These are phyloP conservation scores for Cercospora janseana DNA, from an alignment of 2,329 filamentous ascomycete species.

Conservation along the genomic window DNA sequence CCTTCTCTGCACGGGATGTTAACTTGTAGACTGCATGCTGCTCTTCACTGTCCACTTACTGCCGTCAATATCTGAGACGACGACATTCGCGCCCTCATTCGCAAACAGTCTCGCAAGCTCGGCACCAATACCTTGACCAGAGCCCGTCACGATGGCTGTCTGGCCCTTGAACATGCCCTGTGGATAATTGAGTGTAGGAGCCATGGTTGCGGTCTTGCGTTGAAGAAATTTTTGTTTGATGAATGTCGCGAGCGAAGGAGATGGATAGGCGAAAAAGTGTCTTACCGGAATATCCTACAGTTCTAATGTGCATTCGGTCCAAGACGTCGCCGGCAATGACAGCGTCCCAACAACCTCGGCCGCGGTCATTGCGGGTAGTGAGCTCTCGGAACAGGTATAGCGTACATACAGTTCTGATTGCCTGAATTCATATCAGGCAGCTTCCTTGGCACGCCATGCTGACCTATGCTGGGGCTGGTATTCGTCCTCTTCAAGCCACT, in stretches of 20 bases:
- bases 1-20: constrained; percentile 10
- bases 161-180: constrained; percentile 75
- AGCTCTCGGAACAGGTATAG: too few species aligned
- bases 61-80: constrained; percentile 79
- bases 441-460: not conserved
- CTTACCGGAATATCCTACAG: constrained; percentile 10
- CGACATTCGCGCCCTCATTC: constrained; percentile 81
- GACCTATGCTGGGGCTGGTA: constrained; percentile 1
- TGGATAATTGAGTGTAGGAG: constrained; percentile 75
- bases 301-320: constrained; percentile 7
- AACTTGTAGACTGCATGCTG: not conserved
- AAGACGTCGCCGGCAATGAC: constrained; percentile 3
- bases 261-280: not conserved
- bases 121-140: constrained; percentile 69
- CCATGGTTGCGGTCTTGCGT: constrained; percentile 26
- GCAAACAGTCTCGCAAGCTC: constrained; percentile 77
- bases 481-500: not conserved
- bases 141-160: constrained; percentile 74
- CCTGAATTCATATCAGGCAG: not conserved
- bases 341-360: constrained; percentile 9
- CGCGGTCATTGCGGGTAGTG: constrained; percentile 3
- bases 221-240: not conserved
- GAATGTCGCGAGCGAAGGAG: not conserved
- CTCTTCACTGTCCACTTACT: constrained; percentile 46
- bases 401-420: too few species aligned